phyloP scores from a whole-genome alignment of 2,329 filamentous ascomycete genomes.

The Stagonosporopsis rhizophila region DNA sequence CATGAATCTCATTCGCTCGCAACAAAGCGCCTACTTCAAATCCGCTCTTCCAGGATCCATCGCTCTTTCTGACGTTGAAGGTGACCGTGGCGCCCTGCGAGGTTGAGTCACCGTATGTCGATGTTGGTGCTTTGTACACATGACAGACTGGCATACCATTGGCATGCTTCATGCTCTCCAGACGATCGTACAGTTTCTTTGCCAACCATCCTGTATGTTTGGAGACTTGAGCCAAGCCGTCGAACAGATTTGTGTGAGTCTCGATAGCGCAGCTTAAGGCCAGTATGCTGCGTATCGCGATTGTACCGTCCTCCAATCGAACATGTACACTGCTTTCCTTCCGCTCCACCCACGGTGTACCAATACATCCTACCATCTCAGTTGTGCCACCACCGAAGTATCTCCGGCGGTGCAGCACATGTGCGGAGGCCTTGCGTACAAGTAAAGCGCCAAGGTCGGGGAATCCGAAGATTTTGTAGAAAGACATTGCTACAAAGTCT shows the following conservation, averaged over 20 bases:
- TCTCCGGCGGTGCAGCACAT: conserved; percentile 59
- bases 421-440: conserved; percentile 73
- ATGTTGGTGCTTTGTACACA: conserved; percentile 62
- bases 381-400: conserved; percentile 74
- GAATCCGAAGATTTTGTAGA: conserved; percentile 97
- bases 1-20: conserved; percentile 63
- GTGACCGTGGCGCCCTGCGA: conserved; percentile 68
- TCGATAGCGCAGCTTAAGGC: conserved; percentile 67
- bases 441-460: conserved; percentile 87
- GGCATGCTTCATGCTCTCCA: conserved; percentile 58
- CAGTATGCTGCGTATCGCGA: conserved; percentile 70
- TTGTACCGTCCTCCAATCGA: conserved; percentile 70
- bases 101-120: conserved; percentile 58
- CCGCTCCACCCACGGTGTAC: conserved; percentile 62
- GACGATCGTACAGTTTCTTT: conserved; percentile 56
- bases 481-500: conserved; percentile 84
- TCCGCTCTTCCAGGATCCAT: conserved; percentile 64
- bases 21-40: conserved; percentile 66
- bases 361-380: conserved; percentile 63
- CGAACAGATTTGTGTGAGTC: conserved; percentile 63
- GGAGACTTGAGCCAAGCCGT: conserved; percentile 65
- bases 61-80: conserved; percentile 65
- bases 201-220: conserved; percentile 64
- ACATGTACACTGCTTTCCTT: conserved; percentile 64
- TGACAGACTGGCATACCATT: conserved; percentile 62